Evolutionary conservation across 2,329 filamentous ascomycete species (phyloP).

Genomic region (Tolypocladium inflatum): DNA sequence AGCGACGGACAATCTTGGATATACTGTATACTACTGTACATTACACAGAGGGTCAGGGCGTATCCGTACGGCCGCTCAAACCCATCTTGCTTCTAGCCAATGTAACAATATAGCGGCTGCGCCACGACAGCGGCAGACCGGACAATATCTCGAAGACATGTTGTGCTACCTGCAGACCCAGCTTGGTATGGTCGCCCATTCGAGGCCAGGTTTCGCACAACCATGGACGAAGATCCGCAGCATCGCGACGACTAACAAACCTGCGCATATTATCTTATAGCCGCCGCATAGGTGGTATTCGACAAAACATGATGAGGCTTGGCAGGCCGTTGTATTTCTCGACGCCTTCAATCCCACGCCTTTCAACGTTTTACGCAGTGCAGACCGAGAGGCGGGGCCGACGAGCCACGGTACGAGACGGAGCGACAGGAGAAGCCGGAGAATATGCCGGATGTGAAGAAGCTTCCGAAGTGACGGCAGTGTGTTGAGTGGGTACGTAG

Average conservation of each 20-base stretch:
- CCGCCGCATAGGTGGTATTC: too few species aligned
- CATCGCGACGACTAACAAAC: not conserved
- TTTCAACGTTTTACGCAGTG: not conserved
- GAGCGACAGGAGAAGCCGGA: not conserved
- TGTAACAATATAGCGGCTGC: not conserved
- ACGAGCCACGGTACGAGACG: not conserved
- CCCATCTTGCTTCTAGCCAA: not conserved
- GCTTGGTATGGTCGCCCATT: too few species aligned
- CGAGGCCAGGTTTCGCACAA: not conserved
- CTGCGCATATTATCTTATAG: too few species aligned
- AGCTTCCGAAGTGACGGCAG: not conserved
- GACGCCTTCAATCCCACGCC: too few species aligned
- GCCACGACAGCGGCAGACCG: not conserved
- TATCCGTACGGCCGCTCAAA: not conserved
- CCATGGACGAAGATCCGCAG: not conserved
- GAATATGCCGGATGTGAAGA: not conserved
- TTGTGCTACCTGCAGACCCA: too few species aligned
- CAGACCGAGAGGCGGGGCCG: not conserved
- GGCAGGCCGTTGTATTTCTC: not conserved
- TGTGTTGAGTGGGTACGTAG: too few species aligned
- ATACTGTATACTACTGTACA: not conserved
- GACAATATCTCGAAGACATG: too few species aligned
- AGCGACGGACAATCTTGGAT: not conserved
- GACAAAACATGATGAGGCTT: not conserved
- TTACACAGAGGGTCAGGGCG: not conserved